phyloP scores from a whole-genome alignment of 2,329 filamentous ascomycete species.

The Lachnellula cervina region DNA sequence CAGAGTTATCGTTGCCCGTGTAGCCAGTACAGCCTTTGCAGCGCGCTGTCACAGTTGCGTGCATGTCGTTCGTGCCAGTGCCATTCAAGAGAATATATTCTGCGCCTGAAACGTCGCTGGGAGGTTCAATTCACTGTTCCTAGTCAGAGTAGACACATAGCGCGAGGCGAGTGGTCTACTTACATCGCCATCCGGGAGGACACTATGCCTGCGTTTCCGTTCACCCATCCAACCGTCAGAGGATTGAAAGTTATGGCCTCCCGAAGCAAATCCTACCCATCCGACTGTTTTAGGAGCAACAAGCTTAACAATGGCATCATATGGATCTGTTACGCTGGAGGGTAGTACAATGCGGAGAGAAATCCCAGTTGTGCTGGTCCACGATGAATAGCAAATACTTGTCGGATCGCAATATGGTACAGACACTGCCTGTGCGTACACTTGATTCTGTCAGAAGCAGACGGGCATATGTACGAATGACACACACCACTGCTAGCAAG shows the following conservation, averaged over 20 bases:
- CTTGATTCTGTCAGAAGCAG: not conserved
- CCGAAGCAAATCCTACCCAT: slow-evolving; percentile 18
- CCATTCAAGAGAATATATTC: slow-evolving; percentile 13
- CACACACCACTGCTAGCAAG: slow-evolving; percentile 3
- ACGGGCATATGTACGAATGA: not conserved
- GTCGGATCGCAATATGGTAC: slow-evolving; percentile 13
- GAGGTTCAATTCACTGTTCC: slow-evolving; percentile 5
- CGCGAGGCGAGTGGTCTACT: not conserved
- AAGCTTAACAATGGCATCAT: slow-evolving; percentile 15
- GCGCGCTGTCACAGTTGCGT: slow-evolving; percentile 7
- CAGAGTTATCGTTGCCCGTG: not conserved
- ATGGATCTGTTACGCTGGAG: slow-evolving; percentile 4
- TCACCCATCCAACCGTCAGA: slow-evolving; percentile 13
- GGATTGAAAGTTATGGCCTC: slow-evolving; percentile 18
- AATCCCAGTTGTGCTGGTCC: slow-evolving; percentile 7
- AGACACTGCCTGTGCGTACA: slow-evolving; percentile 11
- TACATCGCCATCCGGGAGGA: slow-evolving; percentile 18
- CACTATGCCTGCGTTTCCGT: slow-evolving; percentile 6
- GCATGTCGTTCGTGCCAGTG: slow-evolving; percentile 7
- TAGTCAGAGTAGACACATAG: not conserved
- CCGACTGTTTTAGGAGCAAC: slow-evolving; percentile 9
- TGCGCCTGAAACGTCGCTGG: slow-evolving; percentile 6
- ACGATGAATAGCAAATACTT: slow-evolving; percentile 14
- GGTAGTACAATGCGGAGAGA: slow-evolving; percentile 16
- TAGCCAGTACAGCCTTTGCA: slow-evolving; percentile 10